Percentiles rank a stretch among this genome's conserved stretches.
Conservation (phyloP, 345 rosid genomes). For the Salix viminalis region DNA sequence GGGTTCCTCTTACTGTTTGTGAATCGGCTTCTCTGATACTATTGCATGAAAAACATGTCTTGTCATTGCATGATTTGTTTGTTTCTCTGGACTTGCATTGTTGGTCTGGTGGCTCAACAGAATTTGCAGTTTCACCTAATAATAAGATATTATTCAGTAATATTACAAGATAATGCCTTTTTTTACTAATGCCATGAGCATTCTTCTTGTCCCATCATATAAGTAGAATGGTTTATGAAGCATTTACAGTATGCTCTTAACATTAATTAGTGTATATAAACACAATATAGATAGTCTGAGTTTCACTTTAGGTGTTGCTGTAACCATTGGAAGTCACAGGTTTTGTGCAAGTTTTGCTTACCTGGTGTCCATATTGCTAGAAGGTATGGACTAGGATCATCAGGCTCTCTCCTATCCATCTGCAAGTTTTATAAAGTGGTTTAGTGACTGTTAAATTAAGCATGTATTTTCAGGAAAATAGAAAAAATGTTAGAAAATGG, state of each 20-base stretch:
- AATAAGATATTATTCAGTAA: not conserved
- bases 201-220: not conserved
- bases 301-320: not conserved
- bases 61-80: constrained; percentile 49
- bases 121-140: constrained; percentile 79
- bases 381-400: constrained; percentile 79
- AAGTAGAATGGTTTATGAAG: not conserved
- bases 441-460: not conserved
- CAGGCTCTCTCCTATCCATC: constrained; percentile 76
- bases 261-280: not conserved
- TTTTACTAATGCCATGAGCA: not conserved
- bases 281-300: not conserved
- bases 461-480: not conserved
- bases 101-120: constrained; percentile 55
- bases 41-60: constrained; percentile 73
- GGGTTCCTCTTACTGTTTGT: constrained; percentile 80
- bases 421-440: constrained; percentile 26
- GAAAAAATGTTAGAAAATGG: not conserved
- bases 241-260: not conserved
- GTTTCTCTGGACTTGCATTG: constrained; percentile 48
- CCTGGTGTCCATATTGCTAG: constrained; percentile 99
- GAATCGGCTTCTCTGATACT: constrained; percentile 59
- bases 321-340: not conserved
- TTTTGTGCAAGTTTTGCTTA: constrained; percentile 12
- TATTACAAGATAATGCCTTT: not conserved